Percentiles rank a stretch among this genome's conserved stretches.
These are phyloP conservation scores for Debaryomyces nepalensis DNA, from an alignment of 1,139 yeast species.

Conservation along the genomic window DNA sequence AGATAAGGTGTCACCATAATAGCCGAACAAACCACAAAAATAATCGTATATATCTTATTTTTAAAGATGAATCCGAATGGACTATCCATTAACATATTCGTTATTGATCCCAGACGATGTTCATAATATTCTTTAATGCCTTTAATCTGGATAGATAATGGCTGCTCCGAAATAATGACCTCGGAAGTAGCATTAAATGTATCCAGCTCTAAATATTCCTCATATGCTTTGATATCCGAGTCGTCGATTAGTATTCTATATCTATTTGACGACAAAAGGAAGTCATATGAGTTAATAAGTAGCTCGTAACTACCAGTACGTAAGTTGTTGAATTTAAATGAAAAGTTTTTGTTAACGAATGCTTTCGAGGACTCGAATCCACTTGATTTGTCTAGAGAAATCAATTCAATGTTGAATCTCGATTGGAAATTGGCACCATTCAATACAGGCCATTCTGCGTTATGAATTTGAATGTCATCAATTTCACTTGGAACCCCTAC, in stretches of 20 bases:
- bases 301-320: conserved; percentile 41
- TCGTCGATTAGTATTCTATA: conserved; percentile 32
- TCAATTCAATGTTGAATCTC: conserved; percentile 38
- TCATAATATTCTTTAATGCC: conserved; percentile 42
- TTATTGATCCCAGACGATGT: conserved; percentile 35
- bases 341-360: conserved; percentile 31
- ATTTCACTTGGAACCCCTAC: conserved; percentile 30
- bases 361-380: conserved; percentile 18
- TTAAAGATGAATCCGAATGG: conserved; percentile 51
- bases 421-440: conserved; percentile 44
- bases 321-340: conserved; percentile 32
- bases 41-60: conserved; percentile 39
- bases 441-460: conserved; percentile 26
- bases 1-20: conserved; percentile 42
- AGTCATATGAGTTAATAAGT: conserved; percentile 43
- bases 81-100: conserved; percentile 42
- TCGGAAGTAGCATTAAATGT: conserved; percentile 25
- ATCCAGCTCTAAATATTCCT: conserved; percentile 26
- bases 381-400: conserved; percentile 18
- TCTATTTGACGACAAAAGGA: conserved; percentile 31
- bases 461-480: conserved; percentile 24
- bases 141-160: conserved; percentile 29
- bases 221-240: conserved; percentile 25
- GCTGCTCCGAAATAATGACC: conserved; percentile 22
- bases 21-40: conserved; percentile 35